These are phyloP conservation scores for Scedosporium aurantiacum DNA, from an alignment of 2,329 filamentous ascomycete species.

Conservation along the genomic window DNA sequence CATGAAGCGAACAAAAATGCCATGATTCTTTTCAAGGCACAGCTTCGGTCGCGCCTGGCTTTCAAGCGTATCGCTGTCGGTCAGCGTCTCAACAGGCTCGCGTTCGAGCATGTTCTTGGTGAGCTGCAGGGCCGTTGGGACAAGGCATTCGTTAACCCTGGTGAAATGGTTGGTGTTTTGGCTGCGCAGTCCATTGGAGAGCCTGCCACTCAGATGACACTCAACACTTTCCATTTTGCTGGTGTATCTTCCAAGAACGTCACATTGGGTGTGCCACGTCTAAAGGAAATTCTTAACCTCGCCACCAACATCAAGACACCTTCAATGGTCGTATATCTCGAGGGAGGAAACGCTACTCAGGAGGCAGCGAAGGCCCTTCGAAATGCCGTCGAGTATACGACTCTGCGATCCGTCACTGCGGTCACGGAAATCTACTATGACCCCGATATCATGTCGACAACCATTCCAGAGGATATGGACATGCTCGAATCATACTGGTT, in stretches of 20 bases:
- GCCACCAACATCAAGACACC: conserved; percentile 98
- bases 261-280: conserved; percentile 93
- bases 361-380: conserved; percentile 77
- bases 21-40: conserved; percentile 83
- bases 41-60: conserved; percentile 76
- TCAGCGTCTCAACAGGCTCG: conserved; percentile 78
- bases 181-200: conserved; percentile 98
- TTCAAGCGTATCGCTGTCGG: conserved; percentile 87
- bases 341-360: conserved; percentile 53
- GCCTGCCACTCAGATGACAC: conserved; percentile 96
- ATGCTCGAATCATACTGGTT: conserved; percentile 97
- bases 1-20: conserved; percentile 78
- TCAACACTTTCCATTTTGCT: conserved; percentile 99
- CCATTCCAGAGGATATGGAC: conserved; percentile 76
- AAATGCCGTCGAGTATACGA: conserved; percentile 88
- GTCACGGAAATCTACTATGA: conserved; percentile 97
- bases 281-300: conserved; percentile 98
- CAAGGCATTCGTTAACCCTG: conserved; percentile 74
- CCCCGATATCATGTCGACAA: conserved; percentile 75
- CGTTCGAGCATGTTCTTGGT: conserved; percentile 84
- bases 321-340: conserved; percentile 85
- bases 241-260: conserved; percentile 99
- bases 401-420: conserved; percentile 79
- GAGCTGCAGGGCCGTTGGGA: conserved; percentile 85
- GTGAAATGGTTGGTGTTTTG: conserved; percentile 97